Conservation (phyloP, 306 rosid genomes). For the Cucumis melo region DNA sequence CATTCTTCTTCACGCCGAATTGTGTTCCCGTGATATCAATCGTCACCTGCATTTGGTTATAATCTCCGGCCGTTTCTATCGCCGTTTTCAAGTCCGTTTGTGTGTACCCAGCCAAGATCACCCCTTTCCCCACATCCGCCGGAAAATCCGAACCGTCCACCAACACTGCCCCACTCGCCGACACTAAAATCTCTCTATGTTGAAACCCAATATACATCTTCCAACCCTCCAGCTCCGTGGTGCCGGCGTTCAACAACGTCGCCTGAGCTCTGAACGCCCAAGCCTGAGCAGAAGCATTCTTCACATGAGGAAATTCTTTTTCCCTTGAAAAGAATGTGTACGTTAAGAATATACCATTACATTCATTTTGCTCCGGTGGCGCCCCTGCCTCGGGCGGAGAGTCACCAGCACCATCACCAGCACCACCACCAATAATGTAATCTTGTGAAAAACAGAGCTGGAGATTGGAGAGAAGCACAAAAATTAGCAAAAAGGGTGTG, state of each 20-base stretch:
- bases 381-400: not conserved
- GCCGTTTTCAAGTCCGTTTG: constrained; percentile 47
- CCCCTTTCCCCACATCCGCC: constrained; percentile 43
- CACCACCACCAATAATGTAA: not conserved
- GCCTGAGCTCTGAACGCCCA: constrained; percentile 71
- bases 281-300: constrained; percentile 49
- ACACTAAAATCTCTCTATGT: constrained; percentile 53
- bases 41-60: constrained; percentile 29
- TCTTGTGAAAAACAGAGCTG: constrained; percentile 27
- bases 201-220: constrained; percentile 68
- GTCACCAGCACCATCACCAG: not conserved
- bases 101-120: constrained; percentile 28
- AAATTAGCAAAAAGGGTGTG: not conserved
- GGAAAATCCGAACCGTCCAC: constrained; percentile 54
- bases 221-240: constrained; percentile 45
- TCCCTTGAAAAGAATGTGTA: constrained; percentile 27
- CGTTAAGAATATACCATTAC: constrained; percentile 28
- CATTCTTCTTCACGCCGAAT: constrained; percentile 30
- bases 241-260: constrained; percentile 38
- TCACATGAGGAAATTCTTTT: constrained; percentile 43
- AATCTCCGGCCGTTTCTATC: constrained; percentile 53
- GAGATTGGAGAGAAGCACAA: not conserved
- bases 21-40: constrained; percentile 36
- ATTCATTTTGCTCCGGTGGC: constrained; percentile 10
- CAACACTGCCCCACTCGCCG: constrained; percentile 33